These are phyloP conservation scores for Xylariaceae sp. DNA, from an alignment of 2,329 filamentous ascomycete species.

Conservation along the genomic window DNA sequence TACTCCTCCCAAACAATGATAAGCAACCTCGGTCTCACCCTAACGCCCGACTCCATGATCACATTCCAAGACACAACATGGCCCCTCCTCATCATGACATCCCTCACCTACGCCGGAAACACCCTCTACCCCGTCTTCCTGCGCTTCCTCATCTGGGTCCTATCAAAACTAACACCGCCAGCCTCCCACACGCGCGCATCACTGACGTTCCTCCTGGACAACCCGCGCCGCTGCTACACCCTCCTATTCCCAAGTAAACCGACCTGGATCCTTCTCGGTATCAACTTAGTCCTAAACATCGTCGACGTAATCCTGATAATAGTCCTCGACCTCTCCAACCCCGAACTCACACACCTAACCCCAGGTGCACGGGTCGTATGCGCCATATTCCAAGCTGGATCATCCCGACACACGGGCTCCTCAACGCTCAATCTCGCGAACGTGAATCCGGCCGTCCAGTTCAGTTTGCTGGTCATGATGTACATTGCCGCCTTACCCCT, in stretches of 20 bases:
- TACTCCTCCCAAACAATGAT: background rate
- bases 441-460: conserved; percentile 9
- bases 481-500: conserved; percentile 16
- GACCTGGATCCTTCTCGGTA: background rate
- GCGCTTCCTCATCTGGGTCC: conserved; percentile 2
- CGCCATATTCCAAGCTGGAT: conserved; percentile 10
- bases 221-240: conserved; percentile 5
- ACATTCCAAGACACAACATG: background rate
- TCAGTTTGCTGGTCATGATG: conserved; percentile 15
- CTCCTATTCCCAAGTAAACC: background rate
- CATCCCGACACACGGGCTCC: conserved; percentile 7
- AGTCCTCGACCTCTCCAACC: conserved; percentile 1
- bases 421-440: conserved; percentile 6
- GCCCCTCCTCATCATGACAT: conserved; percentile 3
- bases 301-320: background rate
- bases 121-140: conserved; percentile 6
- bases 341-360: background rate
- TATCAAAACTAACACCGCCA: background rate
- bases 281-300: background rate
- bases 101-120: conserved; percentile 1
- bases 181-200: background rate
- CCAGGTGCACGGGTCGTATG: background rate
- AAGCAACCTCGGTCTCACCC: background rate
- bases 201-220: background rate
- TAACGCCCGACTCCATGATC: background rate